Evolutionary conservation across 2,329 filamentous ascomycete species (phyloP).

Genomic region (Cyphellophora attinorum): DNA sequence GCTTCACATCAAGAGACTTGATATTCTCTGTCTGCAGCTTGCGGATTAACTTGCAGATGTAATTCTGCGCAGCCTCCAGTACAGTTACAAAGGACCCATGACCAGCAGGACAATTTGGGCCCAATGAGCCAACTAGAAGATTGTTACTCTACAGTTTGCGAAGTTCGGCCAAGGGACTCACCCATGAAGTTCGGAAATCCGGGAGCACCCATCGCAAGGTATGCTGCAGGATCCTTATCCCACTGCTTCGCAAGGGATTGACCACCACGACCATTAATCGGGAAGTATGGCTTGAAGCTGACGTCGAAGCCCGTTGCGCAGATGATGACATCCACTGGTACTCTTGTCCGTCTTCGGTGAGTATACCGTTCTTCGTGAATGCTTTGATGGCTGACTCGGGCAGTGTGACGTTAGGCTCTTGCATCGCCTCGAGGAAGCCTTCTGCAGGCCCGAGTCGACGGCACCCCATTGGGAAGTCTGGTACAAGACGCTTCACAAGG

Average conservation of each 20-base stretch:
- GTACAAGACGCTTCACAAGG: constrained; percentile 35
- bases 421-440: constrained; percentile 33
- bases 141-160: too few relatives aligned
- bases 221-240: constrained; percentile 4
- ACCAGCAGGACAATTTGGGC: constrained; percentile 18
- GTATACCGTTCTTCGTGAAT: constrained; percentile 8
- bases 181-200: constrained; percentile 23
- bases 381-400: constrained; percentile 6
- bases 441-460: constrained; percentile 31
- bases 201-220: constrained; percentile 7
- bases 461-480: constrained; percentile 34
- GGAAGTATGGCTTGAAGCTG: constrained; percentile 13
- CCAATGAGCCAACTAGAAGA: constrained; percentile 19
- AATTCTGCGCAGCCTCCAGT: constrained; percentile 17
- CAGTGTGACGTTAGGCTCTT: constrained; percentile 18
- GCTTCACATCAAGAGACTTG: too few relatives aligned
- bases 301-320: constrained; percentile 10
- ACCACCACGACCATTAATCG: constrained; percentile 10
- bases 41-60: constrained; percentile 18
- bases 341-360: constrained; percentile 3
- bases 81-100: constrained; percentile 21
- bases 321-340: constrained; percentile 14
- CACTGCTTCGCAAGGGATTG: constrained; percentile 6
- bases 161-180: too few relatives aligned
- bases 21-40: constrained; percentile 20